These are phyloP conservation scores for Fistulinella staudtii DNA, from an alignment of 1,284 basidiomycete species.

Conservation along the genomic window DNA sequence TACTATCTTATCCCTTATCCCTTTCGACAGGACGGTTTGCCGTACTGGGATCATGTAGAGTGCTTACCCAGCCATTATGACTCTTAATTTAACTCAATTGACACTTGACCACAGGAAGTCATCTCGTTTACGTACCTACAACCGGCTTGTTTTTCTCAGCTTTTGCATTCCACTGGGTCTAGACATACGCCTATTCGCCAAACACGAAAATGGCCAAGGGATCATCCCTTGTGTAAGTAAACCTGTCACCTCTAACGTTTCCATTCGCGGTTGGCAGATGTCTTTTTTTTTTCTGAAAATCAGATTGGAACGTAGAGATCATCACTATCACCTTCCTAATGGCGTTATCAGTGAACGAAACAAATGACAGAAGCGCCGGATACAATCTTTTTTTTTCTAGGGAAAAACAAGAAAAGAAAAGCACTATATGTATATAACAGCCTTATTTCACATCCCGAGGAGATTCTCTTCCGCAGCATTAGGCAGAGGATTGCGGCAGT, in stretches of 20 bases:
- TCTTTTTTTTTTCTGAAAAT: conserved; percentile 18
- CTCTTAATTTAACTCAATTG: conserved; percentile 6
- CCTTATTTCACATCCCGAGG: conserved; percentile 18
- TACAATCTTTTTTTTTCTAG: conserved; percentile 3
- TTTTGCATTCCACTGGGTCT: not conserved
- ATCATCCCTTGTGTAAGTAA: conserved; percentile 13
- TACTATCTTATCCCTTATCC: conserved; percentile 19
- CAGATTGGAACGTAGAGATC: conserved; percentile 11
- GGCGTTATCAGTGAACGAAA: conserved; percentile 21
- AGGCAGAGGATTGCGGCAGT: not conserved
- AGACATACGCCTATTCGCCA: not conserved
- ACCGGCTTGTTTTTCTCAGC: too few relatives aligned
- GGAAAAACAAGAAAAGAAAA: not conserved
- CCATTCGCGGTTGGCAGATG: conserved; percentile 11
- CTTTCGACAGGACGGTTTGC: conserved; percentile 10
- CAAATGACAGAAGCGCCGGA: conserved; percentile 8
- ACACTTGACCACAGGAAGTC: too few relatives aligned
- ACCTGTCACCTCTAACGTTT: conserved; percentile 10
- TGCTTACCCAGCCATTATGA: conserved; percentile 6
- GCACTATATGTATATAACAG: conserved; percentile 1
- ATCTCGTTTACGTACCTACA: too few relatives aligned
- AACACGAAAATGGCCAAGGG: conserved; percentile 10
- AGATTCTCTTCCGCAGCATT: conserved; percentile 3
- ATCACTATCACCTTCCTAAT: conserved; percentile 18
- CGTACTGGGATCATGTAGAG: conserved; percentile 16